These are phyloP conservation scores for Colletotrichum lini DNA, from an alignment of 2,329 filamentous ascomycete species.

Conservation along the genomic window DNA sequence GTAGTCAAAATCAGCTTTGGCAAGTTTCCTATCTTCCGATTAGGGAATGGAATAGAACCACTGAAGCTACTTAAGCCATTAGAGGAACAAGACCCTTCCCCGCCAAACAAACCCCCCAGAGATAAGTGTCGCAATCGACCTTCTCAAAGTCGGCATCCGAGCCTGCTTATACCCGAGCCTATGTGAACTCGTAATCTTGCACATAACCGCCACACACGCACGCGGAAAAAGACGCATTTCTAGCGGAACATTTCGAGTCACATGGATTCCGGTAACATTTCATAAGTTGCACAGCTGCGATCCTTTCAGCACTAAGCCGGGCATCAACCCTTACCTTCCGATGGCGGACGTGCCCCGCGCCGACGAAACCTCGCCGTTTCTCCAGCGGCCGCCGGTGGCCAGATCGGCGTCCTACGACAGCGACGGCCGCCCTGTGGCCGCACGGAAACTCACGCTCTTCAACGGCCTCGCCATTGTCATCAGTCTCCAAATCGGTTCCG, in stretches of 20 bases:
- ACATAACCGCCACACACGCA: not conserved
- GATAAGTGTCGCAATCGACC: constrained; percentile 41
- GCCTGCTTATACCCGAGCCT: constrained; percentile 23
- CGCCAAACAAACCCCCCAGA: constrained; percentile 24
- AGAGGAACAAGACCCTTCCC: constrained; percentile 32
- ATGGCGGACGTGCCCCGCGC: constrained; percentile 35
- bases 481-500: constrained; percentile 62
- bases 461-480: constrained; percentile 60
- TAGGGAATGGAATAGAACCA: not conserved
- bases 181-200: not conserved
- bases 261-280: not conserved
- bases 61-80: constrained; percentile 20
- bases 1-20: no score
- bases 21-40: not conserved
- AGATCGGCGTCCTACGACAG: constrained; percentile 2
- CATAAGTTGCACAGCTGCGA: not conserved
- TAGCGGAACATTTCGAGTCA: not conserved
- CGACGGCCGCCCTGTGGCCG: constrained; percentile 14
- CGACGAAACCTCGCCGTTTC: constrained; percentile 40
- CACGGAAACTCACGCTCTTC: constrained; percentile 45
- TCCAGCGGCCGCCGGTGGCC: constrained; percentile 26
- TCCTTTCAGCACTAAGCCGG: constrained; percentile 5
- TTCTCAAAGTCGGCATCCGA: constrained; percentile 35
- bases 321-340: constrained; percentile 6
- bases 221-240: not conserved